Conservation (phyloP, 2,329 filamentous ascomycete genomes). For the Chrysoporthe cubensis region DNA sequence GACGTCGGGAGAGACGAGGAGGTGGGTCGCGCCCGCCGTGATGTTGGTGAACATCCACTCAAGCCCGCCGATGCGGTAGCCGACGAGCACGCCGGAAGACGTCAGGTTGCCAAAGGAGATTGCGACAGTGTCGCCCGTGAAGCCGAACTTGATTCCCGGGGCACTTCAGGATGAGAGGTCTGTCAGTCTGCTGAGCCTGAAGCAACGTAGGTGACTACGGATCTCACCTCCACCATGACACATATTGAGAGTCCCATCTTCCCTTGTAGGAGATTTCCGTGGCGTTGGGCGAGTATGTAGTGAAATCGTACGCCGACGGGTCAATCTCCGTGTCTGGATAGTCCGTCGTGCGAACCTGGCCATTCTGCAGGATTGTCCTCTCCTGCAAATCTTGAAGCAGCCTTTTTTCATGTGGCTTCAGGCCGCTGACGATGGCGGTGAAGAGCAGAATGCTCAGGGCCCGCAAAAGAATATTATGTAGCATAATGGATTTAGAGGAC, state of each 20-base stretch:
- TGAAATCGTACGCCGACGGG: slow-evolving; percentile 38
- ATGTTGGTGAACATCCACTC: slow-evolving; percentile 67
- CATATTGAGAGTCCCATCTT: slow-evolving; percentile 62
- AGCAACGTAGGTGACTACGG: slow-evolving; percentile 40
- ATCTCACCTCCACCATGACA: slow-evolving; percentile 58
- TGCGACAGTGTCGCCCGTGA: slow-evolving; percentile 56
- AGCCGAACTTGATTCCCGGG: slow-evolving; percentile 59
- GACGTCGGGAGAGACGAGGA: slow-evolving; percentile 53
- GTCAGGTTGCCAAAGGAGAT: slow-evolving; percentile 59
- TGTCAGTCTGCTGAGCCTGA: background rate
- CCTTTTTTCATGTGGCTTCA: slow-evolving; percentile 16
- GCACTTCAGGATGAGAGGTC: slow-evolving; percentile 38
- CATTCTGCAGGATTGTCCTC: slow-evolving; percentile 46
- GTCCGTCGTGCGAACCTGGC: slow-evolving; percentile 45
- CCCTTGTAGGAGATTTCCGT: slow-evolving; percentile 64
- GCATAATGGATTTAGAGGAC: background rate
- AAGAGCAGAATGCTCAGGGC: slow-evolving; percentile 17
- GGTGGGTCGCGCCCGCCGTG: slow-evolving; percentile 58
- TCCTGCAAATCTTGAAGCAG: slow-evolving; percentile 15
- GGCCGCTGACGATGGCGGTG: background rate
- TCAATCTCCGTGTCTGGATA: slow-evolving; percentile 47
- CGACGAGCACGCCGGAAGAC: slow-evolving; percentile 54
- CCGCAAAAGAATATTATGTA: slow-evolving; percentile 5
- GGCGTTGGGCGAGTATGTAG: slow-evolving; percentile 54
- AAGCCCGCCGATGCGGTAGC: slow-evolving; percentile 60